Conservation (phyloP, 495 filamentous ascomycete species). For the Penicillium fimorum region DNA sequence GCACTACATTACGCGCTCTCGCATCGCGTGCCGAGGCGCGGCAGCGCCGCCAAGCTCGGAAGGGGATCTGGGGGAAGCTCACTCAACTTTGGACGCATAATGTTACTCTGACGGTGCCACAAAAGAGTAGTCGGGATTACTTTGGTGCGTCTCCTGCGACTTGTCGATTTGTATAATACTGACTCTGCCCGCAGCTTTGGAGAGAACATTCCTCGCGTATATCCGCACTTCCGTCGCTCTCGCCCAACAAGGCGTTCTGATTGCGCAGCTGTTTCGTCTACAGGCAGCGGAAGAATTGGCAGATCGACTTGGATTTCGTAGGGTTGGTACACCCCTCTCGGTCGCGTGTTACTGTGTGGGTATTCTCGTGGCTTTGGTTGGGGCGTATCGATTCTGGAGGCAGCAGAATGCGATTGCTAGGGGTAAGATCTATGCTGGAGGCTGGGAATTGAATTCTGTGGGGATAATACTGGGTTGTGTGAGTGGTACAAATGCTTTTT, state of each 20-base stretch:
- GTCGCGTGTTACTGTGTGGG: conserved; percentile 57
- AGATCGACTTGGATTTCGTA: conserved; percentile 54
- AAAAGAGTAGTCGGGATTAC: conserved; percentile 47
- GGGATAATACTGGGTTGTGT: conserved; percentile 50
- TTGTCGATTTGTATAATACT: not conserved
- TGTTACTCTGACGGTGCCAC: conserved; percentile 41
- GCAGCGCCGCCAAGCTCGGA: conserved; percentile 21
- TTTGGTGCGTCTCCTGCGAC: conserved; percentile 30
- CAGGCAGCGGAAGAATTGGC: conserved; percentile 44
- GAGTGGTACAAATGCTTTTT: conserved; percentile 25
- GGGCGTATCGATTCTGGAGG: conserved; percentile 65
- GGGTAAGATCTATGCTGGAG: conserved; percentile 64
- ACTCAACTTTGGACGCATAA: conserved; percentile 41
- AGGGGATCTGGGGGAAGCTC: conserved; percentile 25
- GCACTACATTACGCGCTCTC: conserved; percentile 24
- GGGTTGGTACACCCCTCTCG: conserved; percentile 64
- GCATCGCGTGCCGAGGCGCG: conserved; percentile 9
- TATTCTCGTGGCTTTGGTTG: conserved; percentile 56
- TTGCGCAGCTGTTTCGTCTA: conserved; percentile 70
- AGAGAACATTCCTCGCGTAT: conserved; percentile 77
- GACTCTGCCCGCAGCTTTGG: conserved; percentile 50
- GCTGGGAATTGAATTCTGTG: conserved; percentile 62
- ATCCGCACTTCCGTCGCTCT: conserved; percentile 69
- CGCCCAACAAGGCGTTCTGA: conserved; percentile 62
- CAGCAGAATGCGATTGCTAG: conserved; percentile 65